Base-by-base conservation (phyloP, 2,329 filamentous ascomycete genomes). In the Venturia oleaginea region DNA sequence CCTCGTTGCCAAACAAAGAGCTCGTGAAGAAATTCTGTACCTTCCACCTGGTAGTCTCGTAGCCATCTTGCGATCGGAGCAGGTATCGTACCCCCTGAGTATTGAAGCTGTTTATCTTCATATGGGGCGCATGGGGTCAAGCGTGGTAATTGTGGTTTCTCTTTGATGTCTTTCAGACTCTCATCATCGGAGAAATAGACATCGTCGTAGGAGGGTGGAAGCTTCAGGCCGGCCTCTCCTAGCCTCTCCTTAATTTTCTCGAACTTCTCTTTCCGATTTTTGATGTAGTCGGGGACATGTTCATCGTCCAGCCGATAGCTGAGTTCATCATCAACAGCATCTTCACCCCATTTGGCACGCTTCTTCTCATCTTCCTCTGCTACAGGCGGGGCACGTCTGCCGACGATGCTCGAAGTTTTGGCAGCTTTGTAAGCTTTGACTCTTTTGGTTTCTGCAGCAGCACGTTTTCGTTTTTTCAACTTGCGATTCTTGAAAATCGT, bases 1-100 rank as follows among this genome's bases (percentile, higher is more conserved):
- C 94, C 94, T 69, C 88, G 88, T 71, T 99, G 94, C 68, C 91
- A 93, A 4, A 97, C 88, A 72, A 97, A 97, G 27, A 90, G 83
- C 66, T 90, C 84, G 72, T 97, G 92, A 8, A 99, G 80, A 70
- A 97, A 97, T 38, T 84, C 82, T 17, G 89, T 90, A 5, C 94
- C 94, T 34, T 89, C 84, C 1, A 97, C 81, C 74, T 99, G 94
- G 71, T 99, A 99, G 67, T 92, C 90, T 66, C 94, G 86, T 60
- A 99, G 79, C 77, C 94, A 97, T 72, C 94, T 92, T 0, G 93
- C 92, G 63, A 97, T 91, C 0, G 91, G 85, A 0, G 90, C 92
- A 0, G 94, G 94, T 46, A 99, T 92, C 3, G 92, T 72, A 0
- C 92, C 93, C 0, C 85, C 83, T 0, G 92, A 95, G 68, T 87